Evolutionary conservation across 1,139 yeast genomes (phyloP), one percentile per base, ranked within the genome.

Genomic region (Candida tropicalis): DNA sequence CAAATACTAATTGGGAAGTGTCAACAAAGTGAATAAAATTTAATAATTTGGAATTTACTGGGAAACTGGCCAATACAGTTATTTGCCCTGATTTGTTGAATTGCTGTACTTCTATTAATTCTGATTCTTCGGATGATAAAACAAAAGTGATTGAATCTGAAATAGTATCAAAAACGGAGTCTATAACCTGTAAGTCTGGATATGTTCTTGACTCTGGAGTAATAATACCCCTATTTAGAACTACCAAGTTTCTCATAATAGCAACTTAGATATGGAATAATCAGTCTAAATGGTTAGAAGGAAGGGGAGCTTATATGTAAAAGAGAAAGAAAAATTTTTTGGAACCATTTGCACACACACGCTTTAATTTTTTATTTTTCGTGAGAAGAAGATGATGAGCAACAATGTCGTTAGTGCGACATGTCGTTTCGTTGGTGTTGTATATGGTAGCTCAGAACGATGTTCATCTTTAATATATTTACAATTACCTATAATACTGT

Each of bases 121-220:
- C 80, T 17, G 80, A 73, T 38, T 82, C 89, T 15, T 65, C 69
- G 17, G 87, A 81, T 3, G 84, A 79, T 45, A 87, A 68, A 2
- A 80, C 84, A 53, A 84, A 77, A 1, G 95, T 80, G 42, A 89
- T 72, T 46, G 88, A 77, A 59, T 88, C 95, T 10, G 85, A 75
- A 22, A 86, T 79, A 0, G 87, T 75, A 59, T 89, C 96, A 55
- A 88, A 87, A n/a, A 75, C 77, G 2, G 93, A 73, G 38, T 75
- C 77, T 2, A 70, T 62, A 6, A 82, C 68, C n/a, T 70, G 72
- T 48, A 82, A 67, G 52, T 84, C 93, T 1, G 93, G 95, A 44
- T 69, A 75, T 7, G 81, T 77, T 42, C 68, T 59, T 2, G 82
- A 69, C 31, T 65, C 66, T 4, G 82, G 82, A 35, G 56, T 54